phyloP scores from a whole-genome alignment of 768 basidiomycete species.

The Harrya chromipes region DNA sequence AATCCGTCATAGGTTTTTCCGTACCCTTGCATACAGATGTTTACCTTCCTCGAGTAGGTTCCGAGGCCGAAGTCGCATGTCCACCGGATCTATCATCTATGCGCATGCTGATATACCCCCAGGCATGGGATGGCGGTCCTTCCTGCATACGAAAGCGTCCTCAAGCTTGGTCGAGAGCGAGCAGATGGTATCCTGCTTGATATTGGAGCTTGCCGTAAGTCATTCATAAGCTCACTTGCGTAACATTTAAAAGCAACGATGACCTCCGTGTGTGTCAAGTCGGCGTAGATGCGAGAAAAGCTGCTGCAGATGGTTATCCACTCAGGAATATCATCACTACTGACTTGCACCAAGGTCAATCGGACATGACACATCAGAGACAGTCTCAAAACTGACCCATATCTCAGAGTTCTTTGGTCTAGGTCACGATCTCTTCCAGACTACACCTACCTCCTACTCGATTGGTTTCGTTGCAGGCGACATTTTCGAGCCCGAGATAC shows the following conservation, averaged over 20 bases:
- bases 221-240: constrained; percentile 20
- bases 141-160: constrained; percentile 24
- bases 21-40: constrained; percentile 26
- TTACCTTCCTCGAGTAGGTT: constrained; percentile 24
- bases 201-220: constrained; percentile 31
- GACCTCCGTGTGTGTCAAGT: constrained; percentile 4
- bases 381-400: too few relatives aligned
- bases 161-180: constrained; percentile 37
- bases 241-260: neutral
- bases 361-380: too few relatives aligned
- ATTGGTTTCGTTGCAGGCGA: constrained; percentile 53
- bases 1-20: constrained; percentile 21
- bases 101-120: neutral
- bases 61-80: too few relatives aligned
- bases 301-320: constrained; percentile 42
- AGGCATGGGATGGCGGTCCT: constrained; percentile 13
- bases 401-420: constrained; percentile 51
- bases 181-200: constrained; percentile 40
- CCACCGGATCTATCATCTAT: too few relatives aligned
- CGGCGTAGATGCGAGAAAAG: constrained; percentile 38
- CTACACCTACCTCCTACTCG: constrained; percentile 50
- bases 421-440: constrained; percentile 60
- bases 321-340: constrained; percentile 35
- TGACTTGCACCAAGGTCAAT: constrained; percentile 37
- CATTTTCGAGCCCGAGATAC: constrained; percentile 43